Evolutionary conservation across 1,139 yeast species (phyloP).

Genomic region (Kodamaea plutei): DNA sequence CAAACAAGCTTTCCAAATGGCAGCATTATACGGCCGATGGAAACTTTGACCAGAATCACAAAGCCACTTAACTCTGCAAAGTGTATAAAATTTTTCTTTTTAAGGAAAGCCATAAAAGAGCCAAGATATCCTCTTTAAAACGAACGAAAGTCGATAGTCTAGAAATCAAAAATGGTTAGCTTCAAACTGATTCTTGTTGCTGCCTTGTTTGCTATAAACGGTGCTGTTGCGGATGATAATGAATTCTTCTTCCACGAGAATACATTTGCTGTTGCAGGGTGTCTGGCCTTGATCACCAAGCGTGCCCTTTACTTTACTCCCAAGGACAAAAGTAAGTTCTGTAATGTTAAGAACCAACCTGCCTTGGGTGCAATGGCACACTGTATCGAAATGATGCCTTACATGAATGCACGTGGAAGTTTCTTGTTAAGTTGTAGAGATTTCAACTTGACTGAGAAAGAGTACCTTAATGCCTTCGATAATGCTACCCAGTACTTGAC

Average conservation of each 20-base stretch:
- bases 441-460: constrained; percentile 24
- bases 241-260: no score
- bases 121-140: no score
- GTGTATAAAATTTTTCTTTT: no score
- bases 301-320: constrained; percentile 24
- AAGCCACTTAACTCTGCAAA: no score
- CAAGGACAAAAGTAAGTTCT: constrained; percentile 23
- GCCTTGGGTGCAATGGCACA: constrained; percentile 39
- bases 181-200: constrained; percentile 1
- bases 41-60: no score
- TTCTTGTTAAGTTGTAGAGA: constrained; percentile 23
- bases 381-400: constrained; percentile 27
- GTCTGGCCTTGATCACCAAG: constrained; percentile 25
- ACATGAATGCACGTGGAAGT: constrained; percentile 19
- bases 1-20: no score
- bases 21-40: no score
- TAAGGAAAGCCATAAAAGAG: no score
- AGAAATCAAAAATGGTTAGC: no score
- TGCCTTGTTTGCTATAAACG: constrained; percentile 3
- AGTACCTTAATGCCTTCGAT: constrained; percentile 28
- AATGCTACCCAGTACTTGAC: constrained; percentile 36
- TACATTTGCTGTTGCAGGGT: constrained; percentile 21
- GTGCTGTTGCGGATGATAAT: constrained; percentile 2
- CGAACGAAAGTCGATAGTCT: no score
- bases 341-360: constrained; percentile 31